A percentile compares a stretch with the other conserved stretches of the same genome.
These are phyloP conservation scores for Aspergillus nidulans DNA, from an alignment of 495 filamentous ascomycete species.

Conservation along the genomic window DNA sequence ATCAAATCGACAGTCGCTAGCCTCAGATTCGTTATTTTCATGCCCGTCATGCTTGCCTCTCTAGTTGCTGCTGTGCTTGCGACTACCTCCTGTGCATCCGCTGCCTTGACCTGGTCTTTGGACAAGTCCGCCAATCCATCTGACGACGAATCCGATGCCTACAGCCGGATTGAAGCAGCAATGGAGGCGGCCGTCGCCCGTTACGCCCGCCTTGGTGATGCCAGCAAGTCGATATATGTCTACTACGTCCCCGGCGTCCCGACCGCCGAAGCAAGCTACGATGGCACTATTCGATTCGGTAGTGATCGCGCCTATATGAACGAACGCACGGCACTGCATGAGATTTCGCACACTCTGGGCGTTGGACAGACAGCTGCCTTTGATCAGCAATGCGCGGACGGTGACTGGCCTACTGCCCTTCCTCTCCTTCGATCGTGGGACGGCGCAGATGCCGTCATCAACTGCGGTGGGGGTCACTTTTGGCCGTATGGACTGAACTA, in stretches of 20 bases:
- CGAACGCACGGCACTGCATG: conserved; percentile 11
- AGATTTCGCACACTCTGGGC: conserved; percentile 10
- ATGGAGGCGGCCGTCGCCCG: conserved; percentile 10
- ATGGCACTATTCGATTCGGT: conserved; percentile 7
- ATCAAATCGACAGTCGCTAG: too few relatives aligned
- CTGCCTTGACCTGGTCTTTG: conserved; percentile 5
- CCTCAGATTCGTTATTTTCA: background rate
- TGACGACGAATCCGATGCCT: conserved; percentile 3
- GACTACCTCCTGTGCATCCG: background rate
- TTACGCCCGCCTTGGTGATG: conserved; percentile 3
- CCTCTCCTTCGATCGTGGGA: conserved; percentile 5
- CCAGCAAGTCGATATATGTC: conserved; percentile 4
- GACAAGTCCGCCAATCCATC: conserved; percentile 1
- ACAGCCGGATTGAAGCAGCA: conserved; percentile 1
- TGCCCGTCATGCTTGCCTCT: background rate
- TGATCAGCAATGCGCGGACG: conserved; percentile 2
- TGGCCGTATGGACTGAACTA: conserved; percentile 13
- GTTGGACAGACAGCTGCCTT: conserved; percentile 8
- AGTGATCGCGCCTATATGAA: conserved; percentile 7
- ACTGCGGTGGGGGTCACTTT: conserved; percentile 6
- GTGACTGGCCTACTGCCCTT: background rate
- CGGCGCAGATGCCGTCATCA: conserved; percentile 2
- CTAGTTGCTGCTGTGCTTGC: background rate
- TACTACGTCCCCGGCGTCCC: conserved; percentile 9
- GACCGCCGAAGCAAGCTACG: conserved; percentile 10